These are phyloP conservation scores for Pseudogymnoascus sp. DNA, from an alignment of 2,329 filamentous ascomycete genomes.

Conservation along the genomic window DNA sequence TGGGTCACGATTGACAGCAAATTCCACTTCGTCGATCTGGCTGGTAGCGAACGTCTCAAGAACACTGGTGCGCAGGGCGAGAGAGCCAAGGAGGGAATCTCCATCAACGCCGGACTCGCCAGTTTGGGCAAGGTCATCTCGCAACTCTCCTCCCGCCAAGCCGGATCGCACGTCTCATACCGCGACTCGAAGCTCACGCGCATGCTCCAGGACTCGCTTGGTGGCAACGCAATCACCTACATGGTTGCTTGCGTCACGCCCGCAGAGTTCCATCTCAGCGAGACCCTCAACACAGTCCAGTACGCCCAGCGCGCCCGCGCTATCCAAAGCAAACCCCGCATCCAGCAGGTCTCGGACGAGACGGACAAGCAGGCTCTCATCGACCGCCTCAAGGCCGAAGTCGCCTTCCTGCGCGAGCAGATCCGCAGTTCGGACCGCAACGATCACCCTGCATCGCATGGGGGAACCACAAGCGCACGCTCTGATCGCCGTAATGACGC, in stretches of 20 bases:
- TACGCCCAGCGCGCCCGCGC: conserved; percentile 93
- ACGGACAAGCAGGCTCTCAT: conserved; percentile 90
- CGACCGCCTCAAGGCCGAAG: conserved; percentile 85
- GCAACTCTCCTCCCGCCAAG: conserved; percentile 81
- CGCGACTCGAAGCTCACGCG: conserved; percentile 96
- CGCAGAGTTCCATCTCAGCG: conserved; percentile 92
- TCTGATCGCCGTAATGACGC: conserved; percentile 72
- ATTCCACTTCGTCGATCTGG: conserved; percentile 94
- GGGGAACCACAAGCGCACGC: conserved; percentile 57
- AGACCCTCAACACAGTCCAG: conserved; percentile 94
- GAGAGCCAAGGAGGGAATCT: conserved; percentile 89
- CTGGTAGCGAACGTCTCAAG: conserved; percentile 91
- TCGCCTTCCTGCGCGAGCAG: conserved; percentile 87
- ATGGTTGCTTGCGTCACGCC: conserved; percentile 99
- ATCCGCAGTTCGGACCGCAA: conserved; percentile 69
- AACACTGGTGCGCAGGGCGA: conserved; percentile 95
- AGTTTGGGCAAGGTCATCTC: conserved; percentile 97
- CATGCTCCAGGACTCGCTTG: conserved; percentile 88
- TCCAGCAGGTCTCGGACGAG: conserved; percentile 82
- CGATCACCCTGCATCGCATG: conserved; percentile 28
- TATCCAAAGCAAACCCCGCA: conserved; percentile 94
- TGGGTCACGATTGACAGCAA: conserved; percentile 93
- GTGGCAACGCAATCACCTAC: conserved; percentile 95
- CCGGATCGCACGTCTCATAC: conserved; percentile 89
- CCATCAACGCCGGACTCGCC: conserved; percentile 92